Evolutionary conservation across 2,329 filamentous ascomycete genomes (phyloP).

Genomic region (Phialemoniopsis sp.): DNA sequence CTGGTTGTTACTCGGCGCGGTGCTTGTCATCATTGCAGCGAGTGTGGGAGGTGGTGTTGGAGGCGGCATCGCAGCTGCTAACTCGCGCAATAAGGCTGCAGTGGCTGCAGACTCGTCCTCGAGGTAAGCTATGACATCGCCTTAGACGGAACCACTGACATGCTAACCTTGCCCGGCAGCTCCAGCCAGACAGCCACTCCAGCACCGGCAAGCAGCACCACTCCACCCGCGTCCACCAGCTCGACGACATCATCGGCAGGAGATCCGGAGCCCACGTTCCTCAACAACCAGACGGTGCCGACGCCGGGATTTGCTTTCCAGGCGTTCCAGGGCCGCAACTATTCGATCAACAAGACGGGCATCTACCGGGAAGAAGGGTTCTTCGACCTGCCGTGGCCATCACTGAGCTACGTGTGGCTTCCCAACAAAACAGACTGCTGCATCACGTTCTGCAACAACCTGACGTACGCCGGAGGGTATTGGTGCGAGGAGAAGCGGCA

Average conservation of each 20-base stretch:
- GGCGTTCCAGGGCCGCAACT: constrained; percentile 18
- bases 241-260: constrained; percentile 1
- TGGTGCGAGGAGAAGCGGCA: constrained; percentile 16
- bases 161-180: too few relatives aligned
- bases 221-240: neutral
- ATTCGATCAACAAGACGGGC: constrained; percentile 14
- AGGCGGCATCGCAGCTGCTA: constrained; percentile 8
- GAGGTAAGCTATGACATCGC: neutral
- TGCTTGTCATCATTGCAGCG: constrained; percentile 12
- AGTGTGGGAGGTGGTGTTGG: constrained; percentile 17
- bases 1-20: constrained; percentile 10
- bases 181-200: neutral
- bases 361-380: constrained; percentile 17
- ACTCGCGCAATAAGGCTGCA: neutral
- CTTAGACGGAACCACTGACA: neutral
- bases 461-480: constrained; percentile 14
- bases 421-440: constrained; percentile 17
- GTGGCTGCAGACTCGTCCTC: neutral
- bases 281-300: constrained; percentile 15
- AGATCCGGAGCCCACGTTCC: constrained; percentile 5
- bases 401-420: constrained; percentile 18
- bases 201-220: neutral
- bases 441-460: constrained; percentile 19
- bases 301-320: constrained; percentile 21
- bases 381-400: constrained; percentile 12